Evolutionary conservation across 257 asterid genomes (phyloP).

Genomic region (Marsdenia floribunda): DNA sequence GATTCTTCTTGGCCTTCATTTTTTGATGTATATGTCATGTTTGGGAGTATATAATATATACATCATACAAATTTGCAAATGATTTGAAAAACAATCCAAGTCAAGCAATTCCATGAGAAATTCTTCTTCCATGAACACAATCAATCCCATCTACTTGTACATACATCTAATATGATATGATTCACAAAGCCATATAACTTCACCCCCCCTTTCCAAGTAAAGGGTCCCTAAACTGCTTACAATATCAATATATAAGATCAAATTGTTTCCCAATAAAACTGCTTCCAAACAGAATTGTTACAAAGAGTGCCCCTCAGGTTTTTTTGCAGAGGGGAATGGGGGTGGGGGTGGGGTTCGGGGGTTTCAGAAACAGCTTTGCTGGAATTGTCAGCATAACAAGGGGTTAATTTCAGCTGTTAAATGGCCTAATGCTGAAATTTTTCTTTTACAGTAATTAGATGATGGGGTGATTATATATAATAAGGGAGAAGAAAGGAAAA

Average conservation of each 20-base stretch:
- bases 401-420: not conserved
- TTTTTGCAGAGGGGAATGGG: too few species aligned
- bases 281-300: not conserved
- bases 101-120: not conserved
- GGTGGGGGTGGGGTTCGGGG: not conserved
- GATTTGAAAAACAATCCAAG: not conserved
- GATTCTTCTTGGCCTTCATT: not conserved
- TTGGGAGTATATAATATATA: too few species aligned
- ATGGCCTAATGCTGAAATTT: not conserved
- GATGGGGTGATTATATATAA: not conserved
- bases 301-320: too few species aligned
- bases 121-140: not conserved
- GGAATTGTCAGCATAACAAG: conserved; percentile 6
- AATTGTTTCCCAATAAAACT: not conserved
- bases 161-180: not conserved
- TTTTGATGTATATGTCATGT: too few species aligned
- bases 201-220: not conserved
- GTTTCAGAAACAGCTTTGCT: not conserved
- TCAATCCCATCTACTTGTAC: conserved; percentile 1
- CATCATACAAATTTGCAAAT: not conserved
- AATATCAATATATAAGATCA: not conserved
- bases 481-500: not conserved
- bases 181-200: not conserved
- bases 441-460: conserved; percentile 7
- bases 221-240: conserved; percentile 4